Evolutionary conservation across 2,329 filamentous ascomycete species (phyloP).

Genomic region (Acrodontium crateriforme): DNA sequence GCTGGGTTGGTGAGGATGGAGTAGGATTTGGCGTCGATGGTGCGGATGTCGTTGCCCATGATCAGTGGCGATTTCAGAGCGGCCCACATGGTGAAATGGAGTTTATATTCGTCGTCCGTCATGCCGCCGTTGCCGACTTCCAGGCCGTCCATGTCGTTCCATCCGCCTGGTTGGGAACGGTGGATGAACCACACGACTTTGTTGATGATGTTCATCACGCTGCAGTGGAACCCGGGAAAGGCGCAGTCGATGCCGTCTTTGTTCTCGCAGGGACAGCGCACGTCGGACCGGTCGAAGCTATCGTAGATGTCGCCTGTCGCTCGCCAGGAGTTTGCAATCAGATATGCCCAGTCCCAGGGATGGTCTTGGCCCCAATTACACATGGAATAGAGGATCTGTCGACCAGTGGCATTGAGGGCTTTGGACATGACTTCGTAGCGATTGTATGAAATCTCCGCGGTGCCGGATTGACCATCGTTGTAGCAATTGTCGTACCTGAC

Average conservation of each 20-base stretch:
- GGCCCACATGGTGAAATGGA: conserved; percentile 37
- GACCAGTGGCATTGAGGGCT: conserved; percentile 33
- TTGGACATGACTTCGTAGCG: conserved; percentile 36
- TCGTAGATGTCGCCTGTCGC: conserved; percentile 36
- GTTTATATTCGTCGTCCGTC: conserved; percentile 29
- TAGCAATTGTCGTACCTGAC: too few relatives aligned
- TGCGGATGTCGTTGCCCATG: conserved; percentile 33
- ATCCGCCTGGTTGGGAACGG: conserved; percentile 30
- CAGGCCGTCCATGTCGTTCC: conserved; percentile 37
- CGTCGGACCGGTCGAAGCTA: conserved; percentile 30
- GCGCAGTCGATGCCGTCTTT: conserved; percentile 28
- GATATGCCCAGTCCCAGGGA: conserved; percentile 33
- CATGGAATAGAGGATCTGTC: conserved; percentile 33
- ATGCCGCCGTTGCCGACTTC: conserved; percentile 32
- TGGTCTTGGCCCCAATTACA: conserved; percentile 41
- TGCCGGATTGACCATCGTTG: conserved; percentile 39
- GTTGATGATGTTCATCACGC: conserved; percentile 36
- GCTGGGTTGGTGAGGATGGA: conserved; percentile 36
- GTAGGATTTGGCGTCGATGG: conserved; percentile 24
- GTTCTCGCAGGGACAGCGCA: conserved; percentile 28
- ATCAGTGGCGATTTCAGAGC: conserved; percentile 34
- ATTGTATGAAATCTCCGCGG: conserved; percentile 30
- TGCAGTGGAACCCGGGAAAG: conserved; percentile 35
- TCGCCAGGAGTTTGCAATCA: conserved; percentile 34
- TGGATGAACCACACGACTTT: conserved; percentile 31